Conservation (phyloP, 257 asterid genomes). For the Eustoma russellianum region DNA sequence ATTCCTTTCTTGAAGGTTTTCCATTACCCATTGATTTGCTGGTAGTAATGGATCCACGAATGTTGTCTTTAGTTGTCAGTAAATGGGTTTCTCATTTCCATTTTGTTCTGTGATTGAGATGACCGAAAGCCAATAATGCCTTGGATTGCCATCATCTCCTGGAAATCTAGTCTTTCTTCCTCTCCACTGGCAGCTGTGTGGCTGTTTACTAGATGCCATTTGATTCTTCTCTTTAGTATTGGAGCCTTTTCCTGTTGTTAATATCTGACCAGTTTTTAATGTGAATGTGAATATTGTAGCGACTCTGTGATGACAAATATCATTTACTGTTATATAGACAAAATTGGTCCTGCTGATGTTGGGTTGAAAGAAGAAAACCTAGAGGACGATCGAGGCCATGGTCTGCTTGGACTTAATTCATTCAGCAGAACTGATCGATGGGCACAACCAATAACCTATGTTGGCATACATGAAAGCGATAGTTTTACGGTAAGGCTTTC, state of each 20-base stretch:
- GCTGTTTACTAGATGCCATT: neutral
- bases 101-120: too few relatives aligned
- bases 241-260: neutral
- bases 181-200: too few relatives aligned
- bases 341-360: constrained; percentile 69
- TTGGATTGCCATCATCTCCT: neutral
- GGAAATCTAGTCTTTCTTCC: neutral
- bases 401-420: constrained; percentile 54
- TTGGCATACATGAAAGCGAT: constrained; percentile 67
- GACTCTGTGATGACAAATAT: constrained; percentile 5
- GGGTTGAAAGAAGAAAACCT: constrained; percentile 56
- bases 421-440: constrained; percentile 72
- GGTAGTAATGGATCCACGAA: too few relatives aligned
- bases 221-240: constrained; percentile 1
- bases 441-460: constrained; percentile 86
- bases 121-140: too few relatives aligned
- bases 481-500: constrained; percentile 55
- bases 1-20: neutral
- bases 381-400: constrained; percentile 89
- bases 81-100: too few relatives aligned
- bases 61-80: too few relatives aligned
- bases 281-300: neutral
- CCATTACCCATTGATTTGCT: neutral
- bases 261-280: too few relatives aligned
- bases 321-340: constrained; percentile 33